Evolutionary conservation across 2,329 filamentous ascomycete species (phyloP), one percentile per base, ranked within the genome.

Genomic region (Alternaria burnsii): DNA sequence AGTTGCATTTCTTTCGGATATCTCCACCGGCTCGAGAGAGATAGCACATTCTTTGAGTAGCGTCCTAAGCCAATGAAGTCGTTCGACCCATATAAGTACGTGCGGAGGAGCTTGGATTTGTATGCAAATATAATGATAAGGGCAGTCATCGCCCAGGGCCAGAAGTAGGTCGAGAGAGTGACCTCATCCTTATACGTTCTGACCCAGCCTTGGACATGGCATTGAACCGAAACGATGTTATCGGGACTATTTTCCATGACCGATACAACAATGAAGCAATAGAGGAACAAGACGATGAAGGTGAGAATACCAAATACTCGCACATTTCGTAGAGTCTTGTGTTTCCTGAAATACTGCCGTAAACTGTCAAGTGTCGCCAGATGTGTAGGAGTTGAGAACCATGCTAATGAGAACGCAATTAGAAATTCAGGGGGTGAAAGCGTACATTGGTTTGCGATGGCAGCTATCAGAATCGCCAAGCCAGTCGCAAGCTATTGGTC

Each of bases 361-460:
- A 72, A 48, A 5, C 61, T 56, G 16, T 63, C 62, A 2, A 71
- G 60, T 2, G 66, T 71, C 7, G 64, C 63, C 6, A 72, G 59
- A 46, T 71, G 70, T 3, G 68, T 71, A 4, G 67, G 71, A 5
- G 63, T 63, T 2, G 70, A 71, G 42, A 71, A 72, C 66, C 69
- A 72, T 14, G 70, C 69, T 9, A 71, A 56, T 11, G 61, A 48
- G n/a, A 64, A 58, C 4, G 59, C 63, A 20, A 71, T 55, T 26
- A 59, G 42, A 40, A 67, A 67, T 5, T 70, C 65, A 30, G 61
- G 55, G 2, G 61, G 55, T 4, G 67, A 60, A 60, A 72, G 43
- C 1, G 54, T 65, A 42, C 69, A 69, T 32, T 62, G 62, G 11
- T 69, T 70, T n/a, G 58, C 44, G 14, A 67, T 46, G 18, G 61